phyloP scores from a whole-genome alignment of 1,284 basidiomycete genomes.

The Melampsora americana region DNA sequence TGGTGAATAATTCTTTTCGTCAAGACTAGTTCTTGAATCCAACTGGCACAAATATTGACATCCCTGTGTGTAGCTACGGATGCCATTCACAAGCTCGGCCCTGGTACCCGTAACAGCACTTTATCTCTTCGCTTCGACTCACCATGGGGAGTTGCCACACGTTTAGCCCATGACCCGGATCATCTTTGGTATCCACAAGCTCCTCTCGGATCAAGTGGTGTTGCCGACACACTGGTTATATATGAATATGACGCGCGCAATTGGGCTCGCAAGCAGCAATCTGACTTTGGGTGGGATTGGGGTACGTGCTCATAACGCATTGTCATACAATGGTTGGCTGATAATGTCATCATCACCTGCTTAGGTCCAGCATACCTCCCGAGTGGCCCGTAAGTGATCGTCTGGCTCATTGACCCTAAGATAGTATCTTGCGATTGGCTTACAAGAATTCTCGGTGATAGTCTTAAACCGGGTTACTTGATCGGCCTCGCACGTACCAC shows the following conservation, averaged over 20 bases:
- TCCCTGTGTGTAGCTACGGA: slow-evolving; percentile 22
- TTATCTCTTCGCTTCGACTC: slow-evolving; percentile 31
- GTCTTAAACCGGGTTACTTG: slow-evolving; percentile 20
- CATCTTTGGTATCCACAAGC: slow-evolving; percentile 23
- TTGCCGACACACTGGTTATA: slow-evolving; percentile 10
- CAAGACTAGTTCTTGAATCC: background rate
- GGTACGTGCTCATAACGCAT: slow-evolving; percentile 33
- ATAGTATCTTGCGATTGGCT: background rate
- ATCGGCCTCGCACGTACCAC: slow-evolving; percentile 29
- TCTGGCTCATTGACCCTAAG: background rate
- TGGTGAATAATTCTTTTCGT: slow-evolving; percentile 11
- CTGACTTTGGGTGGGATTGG: slow-evolving; percentile 53
- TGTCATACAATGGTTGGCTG: background rate
- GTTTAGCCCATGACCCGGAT: slow-evolving; percentile 27
- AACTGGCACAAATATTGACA: background rate
- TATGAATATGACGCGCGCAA: slow-evolving; percentile 50
- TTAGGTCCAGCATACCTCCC: slow-evolving; percentile 39
- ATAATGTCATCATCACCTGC: background rate
- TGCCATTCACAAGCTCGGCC: slow-evolving; percentile 2
- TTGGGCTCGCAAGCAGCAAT: slow-evolving; percentile 50
- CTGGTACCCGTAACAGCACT: background rate
- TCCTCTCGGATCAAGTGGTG: background rate
- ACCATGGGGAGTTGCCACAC: slow-evolving; percentile 19
- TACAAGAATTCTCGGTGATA: background rate
- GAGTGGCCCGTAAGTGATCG: slow-evolving; percentile 33